These are phyloP conservation scores for Monilinia fructigena DNA, from an alignment of 2,329 filamentous ascomycete genomes.

Conservation along the genomic window DNA sequence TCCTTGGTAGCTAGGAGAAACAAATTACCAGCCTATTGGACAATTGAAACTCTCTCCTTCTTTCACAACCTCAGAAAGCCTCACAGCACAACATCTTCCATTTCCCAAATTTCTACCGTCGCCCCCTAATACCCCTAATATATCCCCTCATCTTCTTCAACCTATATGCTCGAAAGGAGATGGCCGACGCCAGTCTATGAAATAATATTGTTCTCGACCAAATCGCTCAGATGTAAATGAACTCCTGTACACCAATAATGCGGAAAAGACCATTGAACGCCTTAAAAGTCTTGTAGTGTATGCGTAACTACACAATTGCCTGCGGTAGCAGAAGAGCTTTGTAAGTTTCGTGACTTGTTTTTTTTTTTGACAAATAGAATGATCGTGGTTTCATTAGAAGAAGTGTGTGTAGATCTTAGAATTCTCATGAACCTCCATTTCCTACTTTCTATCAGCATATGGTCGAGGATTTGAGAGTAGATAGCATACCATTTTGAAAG, in stretches of 20 bases:
- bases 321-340: slow-evolving; percentile 29
- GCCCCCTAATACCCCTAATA: slow-evolving; percentile 21
- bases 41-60: slow-evolving; percentile 23
- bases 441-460: slow-evolving; percentile 58
- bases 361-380: slow-evolving; percentile 25
- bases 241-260: slow-evolving; percentile 42
- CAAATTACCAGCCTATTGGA: slow-evolving; percentile 30
- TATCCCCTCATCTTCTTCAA: slow-evolving; percentile 26
- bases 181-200: slow-evolving; percentile 39
- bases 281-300: slow-evolving; percentile 34
- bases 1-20: slow-evolving; percentile 29
- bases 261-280: slow-evolving; percentile 36
- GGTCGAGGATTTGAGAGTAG: slow-evolving; percentile 25
- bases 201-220: slow-evolving; percentile 36
- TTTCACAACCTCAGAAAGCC: slow-evolving; percentile 28
- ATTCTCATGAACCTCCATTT: slow-evolving; percentile 99
- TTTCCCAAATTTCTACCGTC: slow-evolving; percentile 26
- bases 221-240: slow-evolving; percentile 41
- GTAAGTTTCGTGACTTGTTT: slow-evolving; percentile 22
- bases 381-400: slow-evolving; percentile 67
- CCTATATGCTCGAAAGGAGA: slow-evolving; percentile 35
- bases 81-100: slow-evolving; percentile 37
- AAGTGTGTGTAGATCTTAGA: slow-evolving; percentile 99
- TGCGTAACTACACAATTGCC: slow-evolving; percentile 35
- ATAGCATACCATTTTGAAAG: slow-evolving; percentile 89